These are phyloP conservation scores for Psidium friedrichsthalianum DNA, from an alignment of 345 rosid genomes.

Conservation along the genomic window DNA sequence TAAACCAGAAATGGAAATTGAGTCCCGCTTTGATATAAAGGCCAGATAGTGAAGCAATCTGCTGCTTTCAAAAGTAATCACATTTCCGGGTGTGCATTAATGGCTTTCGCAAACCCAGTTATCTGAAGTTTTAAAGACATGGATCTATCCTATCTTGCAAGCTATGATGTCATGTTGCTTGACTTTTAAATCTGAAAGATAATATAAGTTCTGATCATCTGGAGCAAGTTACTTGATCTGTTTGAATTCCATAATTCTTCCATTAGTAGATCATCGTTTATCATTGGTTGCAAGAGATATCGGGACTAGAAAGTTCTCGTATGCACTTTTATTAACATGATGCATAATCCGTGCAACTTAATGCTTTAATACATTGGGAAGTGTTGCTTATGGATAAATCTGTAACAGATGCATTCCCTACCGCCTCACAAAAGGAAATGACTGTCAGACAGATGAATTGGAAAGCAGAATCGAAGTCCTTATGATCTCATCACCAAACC, in stretches of 20 bases:
- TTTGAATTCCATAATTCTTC: not conserved
- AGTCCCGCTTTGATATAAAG: not conserved
- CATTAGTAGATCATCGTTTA: not conserved
- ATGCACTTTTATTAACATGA: not conserved
- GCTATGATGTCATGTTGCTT: not conserved
- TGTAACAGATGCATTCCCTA: slow-evolving; percentile 69
- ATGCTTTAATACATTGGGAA: not conserved
- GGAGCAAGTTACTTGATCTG: not conserved
- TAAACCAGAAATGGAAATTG: not conserved
- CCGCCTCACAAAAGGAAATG: slow-evolving; percentile 30
- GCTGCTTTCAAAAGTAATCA: not conserved
- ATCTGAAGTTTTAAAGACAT: not conserved
- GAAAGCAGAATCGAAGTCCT: slow-evolving; percentile 44
- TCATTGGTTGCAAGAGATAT: not conserved
- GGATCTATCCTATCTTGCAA: not conserved
- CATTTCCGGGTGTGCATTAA: not conserved
- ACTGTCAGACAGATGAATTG: slow-evolving; percentile 12
- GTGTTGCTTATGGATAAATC: not conserved
- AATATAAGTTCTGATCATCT: not conserved
- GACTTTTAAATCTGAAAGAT: not conserved
- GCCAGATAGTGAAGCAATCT: not conserved
- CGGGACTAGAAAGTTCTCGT: not conserved
- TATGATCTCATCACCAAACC: slow-evolving; percentile 87
- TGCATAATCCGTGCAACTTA: not conserved
- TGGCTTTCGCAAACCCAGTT: not conserved